Evolutionary conservation across 768 basidiomycete species (phyloP).

Genomic region (Crassisporium funariophilum): DNA sequence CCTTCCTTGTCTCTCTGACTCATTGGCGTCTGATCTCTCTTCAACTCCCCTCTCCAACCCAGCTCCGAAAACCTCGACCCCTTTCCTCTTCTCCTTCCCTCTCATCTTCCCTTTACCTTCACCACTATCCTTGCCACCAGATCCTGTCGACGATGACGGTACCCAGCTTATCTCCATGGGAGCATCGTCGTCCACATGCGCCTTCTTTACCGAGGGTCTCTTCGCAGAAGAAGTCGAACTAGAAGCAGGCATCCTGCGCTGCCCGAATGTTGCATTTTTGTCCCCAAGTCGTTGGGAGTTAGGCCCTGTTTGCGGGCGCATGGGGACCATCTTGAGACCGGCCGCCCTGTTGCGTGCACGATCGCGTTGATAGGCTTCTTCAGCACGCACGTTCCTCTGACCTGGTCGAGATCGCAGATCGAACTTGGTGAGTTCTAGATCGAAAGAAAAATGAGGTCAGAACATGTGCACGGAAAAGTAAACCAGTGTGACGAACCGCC

Average conservation of each 20-base stretch:
- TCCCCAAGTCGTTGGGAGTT: slow-evolving; percentile 32
- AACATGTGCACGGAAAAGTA: slow-evolving; percentile 8
- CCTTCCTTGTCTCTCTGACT: slow-evolving; percentile 77
- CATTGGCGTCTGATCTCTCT: slow-evolving; percentile 52
- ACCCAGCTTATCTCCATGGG: slow-evolving; percentile 87
- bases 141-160: slow-evolving; percentile 49
- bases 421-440: slow-evolving; percentile 51
- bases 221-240: slow-evolving; percentile 11
- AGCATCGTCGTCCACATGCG: slow-evolving; percentile 46
- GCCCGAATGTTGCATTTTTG: slow-evolving; percentile 68
- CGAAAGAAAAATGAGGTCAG: slow-evolving; percentile 4
- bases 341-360: slow-evolving; percentile 47
- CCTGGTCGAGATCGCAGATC: slow-evolving; percentile 52
- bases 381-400: slow-evolving; percentile 47
- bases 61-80: slow-evolving; percentile 80
- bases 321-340: slow-evolving; percentile 66
- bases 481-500: slow-evolving; percentile 41
- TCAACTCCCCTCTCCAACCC: slow-evolving; percentile 84
- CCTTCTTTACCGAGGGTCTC: slow-evolving; percentile 16
- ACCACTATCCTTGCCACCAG: slow-evolving; percentile 35
- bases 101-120: slow-evolving; percentile 29
- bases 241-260: slow-evolving; percentile 57
- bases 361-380: slow-evolving; percentile 46
- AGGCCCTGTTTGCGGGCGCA: slow-evolving; percentile 46
- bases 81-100: slow-evolving; percentile 46